Evolutionary conservation across 306 rosid species (phyloP).

Genomic region (Erythrophleum fordii): DNA sequence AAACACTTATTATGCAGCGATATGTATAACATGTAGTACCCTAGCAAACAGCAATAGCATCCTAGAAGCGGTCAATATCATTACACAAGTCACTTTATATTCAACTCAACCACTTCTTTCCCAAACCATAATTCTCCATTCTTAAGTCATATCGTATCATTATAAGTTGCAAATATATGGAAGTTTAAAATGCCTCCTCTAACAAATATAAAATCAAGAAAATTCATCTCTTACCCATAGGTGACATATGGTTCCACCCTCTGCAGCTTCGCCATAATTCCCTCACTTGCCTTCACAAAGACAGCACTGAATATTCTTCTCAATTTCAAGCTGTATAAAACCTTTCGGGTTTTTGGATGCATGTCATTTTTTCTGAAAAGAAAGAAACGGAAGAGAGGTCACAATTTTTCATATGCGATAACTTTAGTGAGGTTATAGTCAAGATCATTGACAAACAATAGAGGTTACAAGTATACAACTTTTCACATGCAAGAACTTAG

Average conservation of each 20-base stretch:
- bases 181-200: not conserved
- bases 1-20: not conserved
- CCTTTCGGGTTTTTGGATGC: conserved; percentile 74
- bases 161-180: not conserved
- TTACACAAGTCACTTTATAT: not conserved
- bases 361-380: conserved; percentile 75
- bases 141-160: not conserved
- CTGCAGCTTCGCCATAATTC: conserved; percentile 61
- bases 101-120: not conserved
- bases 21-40: not conserved
- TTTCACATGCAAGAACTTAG: not conserved
- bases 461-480: not conserved
- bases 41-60: not conserved
- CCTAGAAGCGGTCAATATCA: not conserved
- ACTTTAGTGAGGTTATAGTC: not conserved
- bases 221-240: conserved; percentile 65
- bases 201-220: not conserved
- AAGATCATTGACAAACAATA: not conserved
- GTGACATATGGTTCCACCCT: conserved; percentile 89
- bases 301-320: conserved; percentile 71
- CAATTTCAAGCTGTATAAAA: conserved; percentile 60
- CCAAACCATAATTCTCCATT: not conserved
- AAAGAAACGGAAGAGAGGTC: not conserved
- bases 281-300: conserved; percentile 67
- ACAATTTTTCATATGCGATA: conserved; percentile 1